A percentile compares a stretch with the other conserved stretches of the same genome.
phyloP scores from a whole-genome alignment of 192 early-diverging fungal species.

The Gigaspora rosea region DNA sequence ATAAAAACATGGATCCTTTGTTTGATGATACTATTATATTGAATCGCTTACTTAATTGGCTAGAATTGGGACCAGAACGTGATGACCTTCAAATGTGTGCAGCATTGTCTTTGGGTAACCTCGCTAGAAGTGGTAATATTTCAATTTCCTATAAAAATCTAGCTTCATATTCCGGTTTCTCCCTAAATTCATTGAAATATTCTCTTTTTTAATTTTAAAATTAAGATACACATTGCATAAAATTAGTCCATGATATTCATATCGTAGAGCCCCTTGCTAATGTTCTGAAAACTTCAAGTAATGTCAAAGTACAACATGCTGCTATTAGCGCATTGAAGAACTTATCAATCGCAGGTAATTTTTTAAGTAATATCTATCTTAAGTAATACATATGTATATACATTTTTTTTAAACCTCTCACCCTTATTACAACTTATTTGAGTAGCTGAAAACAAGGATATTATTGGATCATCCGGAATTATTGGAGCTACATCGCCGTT shows the following conservation, averaged over 20 bases:
- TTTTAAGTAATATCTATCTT: not conserved
- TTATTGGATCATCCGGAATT: conserved; percentile 51
- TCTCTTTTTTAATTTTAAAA: not conserved
- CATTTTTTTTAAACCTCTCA: not conserved
- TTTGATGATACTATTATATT: conserved; percentile 49
- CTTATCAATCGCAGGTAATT: conserved; percentile 61
- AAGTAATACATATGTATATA: not conserved
- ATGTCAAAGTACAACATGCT: conserved; percentile 55
- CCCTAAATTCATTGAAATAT: not conserved
- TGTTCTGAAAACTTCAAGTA: conserved; percentile 47
- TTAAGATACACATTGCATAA: conserved; percentile 63
- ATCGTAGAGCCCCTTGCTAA: conserved; percentile 58
- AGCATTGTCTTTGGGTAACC: conserved; percentile 67
- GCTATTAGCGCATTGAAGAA: conserved; percentile 69
- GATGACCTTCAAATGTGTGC: conserved; percentile 56
- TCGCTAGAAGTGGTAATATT: conserved; percentile 58
- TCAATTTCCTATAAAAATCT: not conserved
- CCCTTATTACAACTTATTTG: not conserved
- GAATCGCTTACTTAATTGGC: conserved; percentile 48
- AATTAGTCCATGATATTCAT: conserved; percentile 57
- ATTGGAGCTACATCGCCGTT: conserved; percentile 49
- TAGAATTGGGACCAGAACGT: conserved; percentile 35
- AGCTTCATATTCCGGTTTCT: not conserved
- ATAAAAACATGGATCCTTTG: conserved; percentile 51
- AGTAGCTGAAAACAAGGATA: conserved; percentile 47